These are phyloP conservation scores for Penicillium psychrosexuale DNA, from an alignment of 2,329 filamentous ascomycete species.

Conservation along the genomic window DNA sequence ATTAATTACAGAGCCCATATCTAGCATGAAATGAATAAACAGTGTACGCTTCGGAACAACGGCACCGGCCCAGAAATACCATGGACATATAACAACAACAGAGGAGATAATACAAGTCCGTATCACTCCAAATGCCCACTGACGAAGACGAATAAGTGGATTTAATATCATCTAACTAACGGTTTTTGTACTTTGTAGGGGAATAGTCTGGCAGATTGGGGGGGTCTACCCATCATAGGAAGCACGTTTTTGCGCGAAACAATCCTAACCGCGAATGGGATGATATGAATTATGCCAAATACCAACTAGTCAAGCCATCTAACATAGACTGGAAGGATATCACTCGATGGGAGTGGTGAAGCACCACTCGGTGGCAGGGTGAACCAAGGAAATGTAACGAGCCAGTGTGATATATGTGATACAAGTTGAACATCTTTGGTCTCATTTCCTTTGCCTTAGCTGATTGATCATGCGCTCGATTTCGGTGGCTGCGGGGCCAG, in stretches of 20 bases:
- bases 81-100: slow-evolving; percentile 18
- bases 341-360: no score
- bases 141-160: slow-evolving; percentile 27
- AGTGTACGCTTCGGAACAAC: slow-evolving; percentile 29
- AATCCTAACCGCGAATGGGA: no score
- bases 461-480: slow-evolving; percentile 74
- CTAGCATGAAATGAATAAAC: slow-evolving; percentile 27
- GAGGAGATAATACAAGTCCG: slow-evolving; percentile 16
- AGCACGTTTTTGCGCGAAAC: no score
- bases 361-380: neutral
- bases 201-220: no score
- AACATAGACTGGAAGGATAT: no score
- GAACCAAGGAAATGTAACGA: neutral
- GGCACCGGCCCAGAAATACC: slow-evolving; percentile 13
- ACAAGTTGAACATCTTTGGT: slow-evolving; percentile 13
- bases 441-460: slow-evolving; percentile 46
- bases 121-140: slow-evolving; percentile 37
- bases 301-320: no score
- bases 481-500: slow-evolving; percentile 66
- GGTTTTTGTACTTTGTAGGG: no score
- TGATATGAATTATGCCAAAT: no score
- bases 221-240: no score
- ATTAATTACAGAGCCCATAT: slow-evolving; percentile 27
- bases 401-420: neutral
- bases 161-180: slow-evolving; percentile 17